phyloP scores from a whole-genome alignment of 2,329 filamentous ascomycete genomes.

The Anisogramma anomala region DNA sequence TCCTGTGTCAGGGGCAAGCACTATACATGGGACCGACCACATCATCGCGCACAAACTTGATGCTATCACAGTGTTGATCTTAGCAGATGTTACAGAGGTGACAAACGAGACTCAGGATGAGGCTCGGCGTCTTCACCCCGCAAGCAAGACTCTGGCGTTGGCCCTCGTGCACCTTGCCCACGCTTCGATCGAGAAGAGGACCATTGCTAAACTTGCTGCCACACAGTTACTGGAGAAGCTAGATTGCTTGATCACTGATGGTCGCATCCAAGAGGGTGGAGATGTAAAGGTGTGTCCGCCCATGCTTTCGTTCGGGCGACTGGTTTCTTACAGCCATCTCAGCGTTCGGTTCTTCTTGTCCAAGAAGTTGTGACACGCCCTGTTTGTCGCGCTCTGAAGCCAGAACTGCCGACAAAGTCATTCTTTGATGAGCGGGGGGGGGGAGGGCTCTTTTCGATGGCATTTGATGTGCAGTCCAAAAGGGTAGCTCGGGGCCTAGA shows the following conservation, averaged over 20 bases:
- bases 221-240: constrained; percentile 17
- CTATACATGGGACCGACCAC: constrained; percentile 9
- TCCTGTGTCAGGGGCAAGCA: too few relatives aligned
- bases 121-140: constrained; percentile 10
- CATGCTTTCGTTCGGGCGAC: constrained; percentile 1
- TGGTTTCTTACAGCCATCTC: background rate
- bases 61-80: constrained; percentile 19
- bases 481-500: too few relatives aligned
- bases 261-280: background rate
- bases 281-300: constrained; percentile 6
- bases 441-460: too few relatives aligned
- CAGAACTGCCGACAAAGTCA: background rate
- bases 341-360: constrained; percentile 9
- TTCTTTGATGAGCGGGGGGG: constrained; percentile 11
- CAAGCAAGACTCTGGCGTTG: constrained; percentile 15
- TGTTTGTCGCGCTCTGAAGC: background rate
- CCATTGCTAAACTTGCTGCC: constrained; percentile 18
- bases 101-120: constrained; percentile 14
- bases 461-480: too few relatives aligned
- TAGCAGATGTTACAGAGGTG: constrained; percentile 15
- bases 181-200: constrained; percentile 17
- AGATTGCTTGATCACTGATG: background rate
- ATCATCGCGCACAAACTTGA: constrained; percentile 19
- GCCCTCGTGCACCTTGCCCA: constrained; percentile 19
- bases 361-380: constrained; percentile 1